Evolutionary conservation across 2,329 filamentous ascomycete species (phyloP), one percentile per base, ranked within the genome.

Genomic region (Paracoccidioides lutzii): DNA sequence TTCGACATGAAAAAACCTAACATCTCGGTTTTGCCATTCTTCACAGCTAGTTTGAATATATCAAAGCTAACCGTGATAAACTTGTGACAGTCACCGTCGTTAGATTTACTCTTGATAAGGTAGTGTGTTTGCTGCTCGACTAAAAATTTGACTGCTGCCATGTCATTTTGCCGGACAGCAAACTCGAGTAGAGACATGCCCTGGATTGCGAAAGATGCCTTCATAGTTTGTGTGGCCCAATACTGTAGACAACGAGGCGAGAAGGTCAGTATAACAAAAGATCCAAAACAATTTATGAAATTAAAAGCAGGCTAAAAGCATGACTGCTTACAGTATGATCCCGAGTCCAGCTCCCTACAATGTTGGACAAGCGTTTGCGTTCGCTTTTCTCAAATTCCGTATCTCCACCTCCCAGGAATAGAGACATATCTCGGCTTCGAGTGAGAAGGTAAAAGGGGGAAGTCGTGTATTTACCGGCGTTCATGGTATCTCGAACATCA

Each of bases 401-500:
- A 3, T 52, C 33, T 42, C 30, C 22, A 10, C n/a, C 30, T 10
- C 37, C 37, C 7, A 42, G 22, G 14, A 52, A 42, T n/a, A 52
- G 41, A 6, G 50, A 52, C 50, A 52, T 32, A 28, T 52, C 50
- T 32, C 50, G 37, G 5, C 14, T 4, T 3, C 0, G 14, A n/a
- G 6, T 15, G 38, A 52, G 50, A 40, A 52, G 50, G 12, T 2
- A 4, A 7, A 12, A 7, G 3, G 55, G 55, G 8, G 57, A 48
- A 41, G 37, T 46, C 3, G 53, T 41, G 14, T 55, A 59, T 54
- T 59, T 59, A 35, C 54, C 52, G 40, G 45, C n/a, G 40, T 51
- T 53, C 22, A 40, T 49, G n/a, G 86, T 75, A 60, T 87, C 79
- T 0, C 85, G 85, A 56, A 93, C 77, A 61, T 88, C 82, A 14